Evolutionary conservation across 2,329 filamentous ascomycete species (phyloP).

Genomic region (Raffaelea arxii): DNA sequence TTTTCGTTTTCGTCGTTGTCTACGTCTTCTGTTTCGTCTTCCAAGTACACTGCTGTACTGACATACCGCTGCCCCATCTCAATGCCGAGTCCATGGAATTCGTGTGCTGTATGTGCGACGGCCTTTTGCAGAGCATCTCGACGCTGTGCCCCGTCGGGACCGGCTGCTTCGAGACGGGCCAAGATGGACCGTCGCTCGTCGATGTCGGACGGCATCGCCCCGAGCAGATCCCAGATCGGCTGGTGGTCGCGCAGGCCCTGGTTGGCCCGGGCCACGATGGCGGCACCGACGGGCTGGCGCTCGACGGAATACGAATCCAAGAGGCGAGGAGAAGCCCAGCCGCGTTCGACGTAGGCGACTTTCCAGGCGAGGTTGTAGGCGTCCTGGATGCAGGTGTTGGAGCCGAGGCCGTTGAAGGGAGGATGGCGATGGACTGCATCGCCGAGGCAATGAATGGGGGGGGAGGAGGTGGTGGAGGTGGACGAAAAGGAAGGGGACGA

Average conservation of each 20-base stretch:
- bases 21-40: slow-evolving; percentile 34
- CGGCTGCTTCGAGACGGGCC: slow-evolving; percentile 29
- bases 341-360: slow-evolving; percentile 31
- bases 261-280: slow-evolving; percentile 45
- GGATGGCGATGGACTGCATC: slow-evolving; percentile 51
- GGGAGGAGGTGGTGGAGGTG: too few species aligned
- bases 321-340: slow-evolving; percentile 25
- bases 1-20: too few species aligned
- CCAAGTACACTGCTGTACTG: slow-evolving; percentile 31
- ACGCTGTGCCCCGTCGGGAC: slow-evolving; percentile 25
- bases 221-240: slow-evolving; percentile 34
- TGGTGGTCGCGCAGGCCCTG: slow-evolving; percentile 43
- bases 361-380: slow-evolving; percentile 49
- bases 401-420: slow-evolving; percentile 45
- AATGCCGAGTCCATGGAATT: slow-evolving; percentile 45
- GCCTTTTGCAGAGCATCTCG: slow-evolving; percentile 29
- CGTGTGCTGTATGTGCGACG: slow-evolving; percentile 32
- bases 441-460: slow-evolving; percentile 45
- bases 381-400: slow-evolving; percentile 50
- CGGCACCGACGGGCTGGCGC: slow-evolving; percentile 37
- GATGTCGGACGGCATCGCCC: slow-evolving; percentile 27
- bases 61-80: slow-evolving; percentile 51
- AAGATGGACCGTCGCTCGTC: slow-evolving; percentile 27
- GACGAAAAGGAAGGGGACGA: too few species aligned
- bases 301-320: slow-evolving; percentile 34